phyloP scores from a whole-genome alignment of 305 asterid genomes.

The Rubia balearica region DNA sequence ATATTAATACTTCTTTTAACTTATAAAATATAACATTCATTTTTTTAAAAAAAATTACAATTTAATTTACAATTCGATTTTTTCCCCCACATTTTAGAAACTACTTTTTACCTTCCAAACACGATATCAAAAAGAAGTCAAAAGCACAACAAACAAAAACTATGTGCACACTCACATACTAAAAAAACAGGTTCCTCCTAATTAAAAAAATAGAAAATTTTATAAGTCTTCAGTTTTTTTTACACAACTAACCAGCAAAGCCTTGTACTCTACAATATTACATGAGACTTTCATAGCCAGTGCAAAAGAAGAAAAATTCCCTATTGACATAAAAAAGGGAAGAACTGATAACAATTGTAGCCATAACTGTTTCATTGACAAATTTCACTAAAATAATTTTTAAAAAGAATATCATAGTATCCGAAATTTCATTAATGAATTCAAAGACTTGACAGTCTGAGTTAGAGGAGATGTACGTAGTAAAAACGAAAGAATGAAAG shows the following conservation, averaged over 20 bases:
- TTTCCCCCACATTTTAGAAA: too few relatives aligned
- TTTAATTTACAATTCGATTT: too few relatives aligned
- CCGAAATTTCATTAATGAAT: not conserved
- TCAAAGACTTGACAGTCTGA: not conserved
- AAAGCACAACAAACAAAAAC: too few relatives aligned
- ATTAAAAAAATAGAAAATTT: too few relatives aligned
- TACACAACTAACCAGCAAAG: not conserved
- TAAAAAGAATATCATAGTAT: not conserved
- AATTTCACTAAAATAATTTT: not conserved
- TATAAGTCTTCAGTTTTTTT: too few relatives aligned
- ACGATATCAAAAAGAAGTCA: too few relatives aligned
- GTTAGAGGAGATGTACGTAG: constrained; percentile 3
- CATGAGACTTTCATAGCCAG: not conserved
- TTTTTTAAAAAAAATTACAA: too few relatives aligned
- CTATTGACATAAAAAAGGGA: not conserved
- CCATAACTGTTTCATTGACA: not conserved
- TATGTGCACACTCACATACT: too few relatives aligned
- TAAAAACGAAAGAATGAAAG: constrained; percentile 19
- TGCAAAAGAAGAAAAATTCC: not conserved
- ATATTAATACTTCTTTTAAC: too few relatives aligned
- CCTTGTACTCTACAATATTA: not conserved
- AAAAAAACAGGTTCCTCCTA: too few relatives aligned
- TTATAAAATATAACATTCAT: too few relatives aligned
- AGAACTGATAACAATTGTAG: not conserved
- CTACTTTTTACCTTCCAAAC: too few relatives aligned